Percentiles rank a stretch among this genome's conserved stretches.
Evolutionary conservation across 2,329 filamentous ascomycete genomes (phyloP).

Genomic region (Aspergillus pseudoterreus): DNA sequence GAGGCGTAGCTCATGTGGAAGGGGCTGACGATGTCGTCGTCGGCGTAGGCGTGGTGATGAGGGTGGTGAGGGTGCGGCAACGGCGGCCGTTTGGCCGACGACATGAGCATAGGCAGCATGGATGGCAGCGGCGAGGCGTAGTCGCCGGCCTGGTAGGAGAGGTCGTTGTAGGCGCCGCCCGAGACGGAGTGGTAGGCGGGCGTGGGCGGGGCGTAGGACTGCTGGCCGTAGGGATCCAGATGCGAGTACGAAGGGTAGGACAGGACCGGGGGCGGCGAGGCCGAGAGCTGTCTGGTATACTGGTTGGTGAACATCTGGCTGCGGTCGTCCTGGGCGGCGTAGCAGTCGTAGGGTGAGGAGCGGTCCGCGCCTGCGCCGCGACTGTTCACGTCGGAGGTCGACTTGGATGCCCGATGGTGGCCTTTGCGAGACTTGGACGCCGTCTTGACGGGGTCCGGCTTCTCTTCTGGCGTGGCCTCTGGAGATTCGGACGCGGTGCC

Average conservation of each 20-base stretch:
- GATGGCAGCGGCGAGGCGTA: slow-evolving; percentile 37
- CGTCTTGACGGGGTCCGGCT: slow-evolving; percentile 42
- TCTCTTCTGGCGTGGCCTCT: slow-evolving; percentile 52
- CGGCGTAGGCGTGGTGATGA: slow-evolving; percentile 42
- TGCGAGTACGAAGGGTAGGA: slow-evolving; percentile 50
- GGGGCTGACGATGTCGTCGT: slow-evolving; percentile 55
- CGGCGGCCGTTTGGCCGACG: slow-evolving; percentile 46
- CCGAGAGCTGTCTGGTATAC: slow-evolving; percentile 56
- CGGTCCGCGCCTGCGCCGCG: slow-evolving; percentile 23
- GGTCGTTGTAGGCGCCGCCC: slow-evolving; percentile 26
- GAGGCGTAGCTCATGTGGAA: slow-evolving; percentile 60
- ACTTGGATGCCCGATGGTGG: slow-evolving; percentile 21
- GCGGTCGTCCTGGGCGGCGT: slow-evolving; percentile 44
- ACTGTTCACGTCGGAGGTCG: slow-evolving; percentile 21
- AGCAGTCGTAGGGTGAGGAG: slow-evolving; percentile 32
- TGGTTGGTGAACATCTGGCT: slow-evolving; percentile 54
- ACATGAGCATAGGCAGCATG: slow-evolving; percentile 43
- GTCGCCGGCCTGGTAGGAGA: slow-evolving; percentile 38
- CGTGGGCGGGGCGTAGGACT: slow-evolving; percentile 29
- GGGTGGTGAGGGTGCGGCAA: no score
- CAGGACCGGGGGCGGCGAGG: slow-evolving; percentile 55
- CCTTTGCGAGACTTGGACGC: slow-evolving; percentile 25
- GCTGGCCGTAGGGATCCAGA: slow-evolving; percentile 40
- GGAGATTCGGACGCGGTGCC: slow-evolving; percentile 60
- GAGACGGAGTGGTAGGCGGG: slow-evolving; percentile 33